Evolutionary conservation across 129 eudicot genomes (phyloP).

Genomic region (Flaveria brownii): DNA sequence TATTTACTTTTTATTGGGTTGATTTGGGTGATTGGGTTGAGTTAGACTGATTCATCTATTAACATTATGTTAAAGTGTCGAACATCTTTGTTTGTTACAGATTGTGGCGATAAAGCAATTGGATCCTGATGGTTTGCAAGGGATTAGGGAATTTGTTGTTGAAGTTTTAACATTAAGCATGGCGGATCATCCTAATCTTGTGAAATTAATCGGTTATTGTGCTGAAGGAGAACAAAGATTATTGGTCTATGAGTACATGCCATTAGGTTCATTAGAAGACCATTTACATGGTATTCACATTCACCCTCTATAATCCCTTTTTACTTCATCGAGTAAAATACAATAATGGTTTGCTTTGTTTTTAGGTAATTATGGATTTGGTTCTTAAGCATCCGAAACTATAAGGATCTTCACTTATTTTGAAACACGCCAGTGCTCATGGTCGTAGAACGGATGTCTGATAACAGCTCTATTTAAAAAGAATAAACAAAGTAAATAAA

Average conservation of each 20-base stretch:
- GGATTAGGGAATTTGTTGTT: slow-evolving; percentile 74
- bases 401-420: neutral
- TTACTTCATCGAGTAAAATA: neutral
- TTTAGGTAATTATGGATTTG: neutral
- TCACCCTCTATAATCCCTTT: neutral
- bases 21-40: slow-evolving; percentile 2
- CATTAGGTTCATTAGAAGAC: slow-evolving; percentile 83
- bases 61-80: neutral
- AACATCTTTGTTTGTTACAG: slow-evolving; percentile 34
- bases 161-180: slow-evolving; percentile 72
- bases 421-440: neutral
- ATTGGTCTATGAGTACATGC: slow-evolving; percentile 90
- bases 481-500: too few species aligned
- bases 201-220: slow-evolving; percentile 81
- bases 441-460: neutral
- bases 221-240: slow-evolving; percentile 87
- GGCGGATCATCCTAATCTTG: slow-evolving; percentile 89
- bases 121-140: slow-evolving; percentile 78
- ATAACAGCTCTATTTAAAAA: neutral
- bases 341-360: neutral
- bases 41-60: neutral
- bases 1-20: slow-evolving; percentile 8
- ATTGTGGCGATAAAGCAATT: slow-evolving; percentile 89
- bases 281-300: slow-evolving; percentile 72
- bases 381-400: neutral